These are phyloP conservation scores for Hanseniaspora pseudoguilliermondii DNA, from an alignment of 805 yeast genomes.

Conservation along the genomic window DNA sequence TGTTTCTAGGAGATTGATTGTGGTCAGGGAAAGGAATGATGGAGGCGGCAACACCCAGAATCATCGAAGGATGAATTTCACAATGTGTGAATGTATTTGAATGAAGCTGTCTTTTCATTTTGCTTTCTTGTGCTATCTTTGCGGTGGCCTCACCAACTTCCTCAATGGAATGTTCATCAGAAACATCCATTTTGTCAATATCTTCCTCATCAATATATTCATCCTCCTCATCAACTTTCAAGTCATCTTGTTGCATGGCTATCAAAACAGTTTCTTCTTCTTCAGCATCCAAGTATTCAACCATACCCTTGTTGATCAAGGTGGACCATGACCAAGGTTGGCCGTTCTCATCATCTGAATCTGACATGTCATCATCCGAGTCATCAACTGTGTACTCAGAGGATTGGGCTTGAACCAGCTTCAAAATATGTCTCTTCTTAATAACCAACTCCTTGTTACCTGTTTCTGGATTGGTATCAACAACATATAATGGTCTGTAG, in stretches of 20 bases:
- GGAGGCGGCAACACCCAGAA: slow-evolving; percentile 95
- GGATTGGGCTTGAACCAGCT: slow-evolving; percentile 51
- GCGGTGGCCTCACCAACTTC: slow-evolving; percentile 41
- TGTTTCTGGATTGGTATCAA: slow-evolving; percentile 67
- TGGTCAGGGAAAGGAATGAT: slow-evolving; percentile 99
- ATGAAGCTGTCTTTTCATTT: slow-evolving; percentile 65
- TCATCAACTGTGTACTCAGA: slow-evolving; percentile 37
- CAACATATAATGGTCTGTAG: slow-evolving; percentile 89
- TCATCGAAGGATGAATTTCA: slow-evolving; percentile 98
- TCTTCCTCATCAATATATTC: slow-evolving; percentile 16
- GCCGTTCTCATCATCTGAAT: slow-evolving; percentile 34
- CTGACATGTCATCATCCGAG: slow-evolving; percentile 30
- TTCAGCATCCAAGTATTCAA: slow-evolving; percentile 96
- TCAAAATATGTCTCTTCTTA: slow-evolving; percentile 70
- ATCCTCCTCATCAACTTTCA: slow-evolving; percentile 49
- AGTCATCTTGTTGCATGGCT: slow-evolving; percentile 97
- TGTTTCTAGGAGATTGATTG: slow-evolving; percentile 97
- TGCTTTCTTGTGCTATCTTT: slow-evolving; percentile 38
- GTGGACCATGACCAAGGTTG: slow-evolving; percentile 65
- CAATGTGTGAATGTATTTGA: slow-evolving; percentile 90
- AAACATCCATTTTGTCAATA: slow-evolving; percentile 24
- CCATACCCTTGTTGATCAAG: slow-evolving; percentile 70
- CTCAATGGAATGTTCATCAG: slow-evolving; percentile 21
- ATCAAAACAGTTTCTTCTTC: slow-evolving; percentile 97
- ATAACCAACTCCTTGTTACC: slow-evolving; percentile 59